A percentile compares a stretch with the other conserved stretches of the same genome.
phyloP scores from a whole-genome alignment of 2,329 filamentous ascomycete species.

The Bipolaris victoriae region DNA sequence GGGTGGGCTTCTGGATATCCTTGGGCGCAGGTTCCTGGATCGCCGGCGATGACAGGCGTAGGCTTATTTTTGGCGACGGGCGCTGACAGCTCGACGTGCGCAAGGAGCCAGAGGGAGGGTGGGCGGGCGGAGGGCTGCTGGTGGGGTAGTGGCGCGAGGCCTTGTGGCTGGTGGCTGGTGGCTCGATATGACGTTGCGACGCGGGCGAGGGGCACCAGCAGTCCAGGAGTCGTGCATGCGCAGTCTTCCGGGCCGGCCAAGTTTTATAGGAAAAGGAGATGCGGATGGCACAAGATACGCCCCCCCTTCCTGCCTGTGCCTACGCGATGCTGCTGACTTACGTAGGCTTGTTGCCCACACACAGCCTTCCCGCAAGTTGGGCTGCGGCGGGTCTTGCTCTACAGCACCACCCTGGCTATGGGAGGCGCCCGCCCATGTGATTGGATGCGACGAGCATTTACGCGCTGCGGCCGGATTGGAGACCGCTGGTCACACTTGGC shows the following conservation, averaged over 20 bases:
- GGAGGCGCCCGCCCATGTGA: constrained; percentile 28
- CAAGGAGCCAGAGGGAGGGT: constrained; percentile 15
- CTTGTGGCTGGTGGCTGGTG: neutral
- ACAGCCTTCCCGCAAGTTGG: constrained; percentile 28
- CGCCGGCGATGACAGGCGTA: constrained; percentile 30
- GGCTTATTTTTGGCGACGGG: constrained; percentile 36
- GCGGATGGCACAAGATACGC: constrained; percentile 18
- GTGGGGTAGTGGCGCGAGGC: constrained; percentile 7
- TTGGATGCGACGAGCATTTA: constrained; percentile 32
- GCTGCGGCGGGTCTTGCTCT: constrained; percentile 27
- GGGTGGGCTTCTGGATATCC: constrained; percentile 8
- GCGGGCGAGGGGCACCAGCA: constrained; percentile 15
- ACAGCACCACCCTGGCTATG: constrained; percentile 21
- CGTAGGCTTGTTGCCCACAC: constrained; percentile 29
- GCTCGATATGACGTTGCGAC: constrained; percentile 19
- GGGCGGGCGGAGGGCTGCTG: constrained; percentile 23
- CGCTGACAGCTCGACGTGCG: constrained; percentile 26
- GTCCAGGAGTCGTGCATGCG: constrained; percentile 1
- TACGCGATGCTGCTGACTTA: constrained; percentile 34
- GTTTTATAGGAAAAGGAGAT: constrained; percentile 15
- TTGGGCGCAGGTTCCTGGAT: constrained; percentile 22
- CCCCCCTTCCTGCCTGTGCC: constrained; percentile 14
- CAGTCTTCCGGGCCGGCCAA: constrained; percentile 15
- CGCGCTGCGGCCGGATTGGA: constrained; percentile 41
- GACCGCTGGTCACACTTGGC: constrained; percentile 44